Percentiles rank a stretch among this genome's conserved stretches.
These are phyloP conservation scores for Nannochloropsis salina DNA, from an alignment of 108 stramenopile species.

Conservation along the genomic window DNA sequence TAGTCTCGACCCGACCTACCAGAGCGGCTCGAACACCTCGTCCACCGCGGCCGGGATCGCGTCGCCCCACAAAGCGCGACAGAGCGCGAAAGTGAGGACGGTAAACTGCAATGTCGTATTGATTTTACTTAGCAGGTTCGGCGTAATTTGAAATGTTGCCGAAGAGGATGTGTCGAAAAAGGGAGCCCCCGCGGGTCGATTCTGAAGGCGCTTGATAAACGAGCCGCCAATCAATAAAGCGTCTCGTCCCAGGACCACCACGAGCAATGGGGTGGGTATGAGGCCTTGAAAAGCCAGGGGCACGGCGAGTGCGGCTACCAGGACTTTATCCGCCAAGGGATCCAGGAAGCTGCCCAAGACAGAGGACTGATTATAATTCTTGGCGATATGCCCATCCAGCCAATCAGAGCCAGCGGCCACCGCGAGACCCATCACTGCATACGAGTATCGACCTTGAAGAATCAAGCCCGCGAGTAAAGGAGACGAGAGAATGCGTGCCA, in stretches of 20 bases:
- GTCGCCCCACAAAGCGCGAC: neutral
- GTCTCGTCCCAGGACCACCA: neutral
- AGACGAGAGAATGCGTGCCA: neutral
- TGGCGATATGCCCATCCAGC: slow-evolving; percentile 13
- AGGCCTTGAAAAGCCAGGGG: neutral
- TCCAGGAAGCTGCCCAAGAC: neutral
- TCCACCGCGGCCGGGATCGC: neutral
- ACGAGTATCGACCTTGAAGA: neutral
- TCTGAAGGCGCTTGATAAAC: neutral
- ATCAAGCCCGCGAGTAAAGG: neutral
- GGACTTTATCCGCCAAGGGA: slow-evolving; percentile 6
- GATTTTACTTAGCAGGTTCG: neutral
- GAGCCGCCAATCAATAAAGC: neutral
- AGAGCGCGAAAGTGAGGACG: neutral
- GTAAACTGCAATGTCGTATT: neutral
- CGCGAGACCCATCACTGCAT: neutral
- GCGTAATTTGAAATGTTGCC: neutral
- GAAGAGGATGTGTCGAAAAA: neutral
- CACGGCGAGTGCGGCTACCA: neutral
- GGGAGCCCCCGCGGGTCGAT: neutral
- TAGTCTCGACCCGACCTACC: neutral
- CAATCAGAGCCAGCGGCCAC: slow-evolving; percentile 3
- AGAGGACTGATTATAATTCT: neutral
- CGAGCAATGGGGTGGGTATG: neutral
- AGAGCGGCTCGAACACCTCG: neutral